Evolutionary conservation across 2,329 filamentous ascomycete genomes (phyloP).

Genomic region (Fusarium fujikuroi): DNA sequence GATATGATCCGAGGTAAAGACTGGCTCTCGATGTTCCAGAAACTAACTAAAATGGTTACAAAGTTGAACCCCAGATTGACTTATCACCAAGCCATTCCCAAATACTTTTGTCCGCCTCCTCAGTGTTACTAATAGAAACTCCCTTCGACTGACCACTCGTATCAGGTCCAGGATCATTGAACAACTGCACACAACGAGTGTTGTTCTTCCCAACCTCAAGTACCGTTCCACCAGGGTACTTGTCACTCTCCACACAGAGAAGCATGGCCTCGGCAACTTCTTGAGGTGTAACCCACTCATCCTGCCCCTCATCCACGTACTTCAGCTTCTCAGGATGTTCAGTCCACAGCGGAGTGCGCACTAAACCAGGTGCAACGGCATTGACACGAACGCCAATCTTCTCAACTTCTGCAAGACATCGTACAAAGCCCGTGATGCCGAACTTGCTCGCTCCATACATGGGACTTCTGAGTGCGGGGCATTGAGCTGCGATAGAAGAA

Average conservation of each 20-base stretch:
- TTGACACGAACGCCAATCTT: conserved; percentile 52
- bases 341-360: conserved; percentile 58
- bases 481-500: conserved; percentile 51
- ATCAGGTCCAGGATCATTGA: conserved; percentile 55
- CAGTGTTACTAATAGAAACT: conserved; percentile 43
- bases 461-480: conserved; percentile 48
- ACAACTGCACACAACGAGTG: conserved; percentile 47
- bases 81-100: conserved; percentile 43
- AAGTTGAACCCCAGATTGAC: conserved; percentile 39
- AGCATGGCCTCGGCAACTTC: conserved; percentile 59
- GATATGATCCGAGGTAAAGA: background rate
- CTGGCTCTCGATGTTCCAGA: background rate
- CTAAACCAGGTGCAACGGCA: conserved; percentile 57
- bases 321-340: conserved; percentile 57
- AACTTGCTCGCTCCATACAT: conserved; percentile 55
- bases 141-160: conserved; percentile 41
- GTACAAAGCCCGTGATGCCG: conserved; percentile 54
- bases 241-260: conserved; percentile 48
- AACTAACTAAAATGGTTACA: background rate
- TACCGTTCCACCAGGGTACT: conserved; percentile 53
- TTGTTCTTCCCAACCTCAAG: conserved; percentile 52
- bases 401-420: conserved; percentile 53
- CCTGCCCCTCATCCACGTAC: conserved; percentile 48
- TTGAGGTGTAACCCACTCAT: conserved; percentile 55
- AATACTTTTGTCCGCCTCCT: conserved; percentile 43